phyloP scores from a whole-genome alignment of 2,329 filamentous ascomycete species.

The Cercospora canescens region DNA sequence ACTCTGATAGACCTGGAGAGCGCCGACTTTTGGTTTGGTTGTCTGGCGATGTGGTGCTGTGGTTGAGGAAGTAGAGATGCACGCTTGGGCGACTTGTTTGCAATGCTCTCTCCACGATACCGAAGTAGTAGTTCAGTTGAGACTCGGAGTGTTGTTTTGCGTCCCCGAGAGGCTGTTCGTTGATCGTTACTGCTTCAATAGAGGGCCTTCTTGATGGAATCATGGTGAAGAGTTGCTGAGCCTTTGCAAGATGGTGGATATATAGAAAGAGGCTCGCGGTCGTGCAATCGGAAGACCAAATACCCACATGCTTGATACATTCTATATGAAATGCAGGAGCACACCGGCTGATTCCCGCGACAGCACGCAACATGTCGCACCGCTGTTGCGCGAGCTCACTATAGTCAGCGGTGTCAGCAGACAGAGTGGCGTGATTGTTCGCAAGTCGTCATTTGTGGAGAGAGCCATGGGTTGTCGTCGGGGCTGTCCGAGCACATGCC shows the following conservation, averaged over 20 bases:
- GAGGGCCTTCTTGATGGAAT: constrained; percentile 5
- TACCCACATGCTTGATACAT: not conserved
- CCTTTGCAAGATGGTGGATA: not conserved
- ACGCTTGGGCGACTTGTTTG: constrained; percentile 15
- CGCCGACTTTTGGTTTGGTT: not conserved
- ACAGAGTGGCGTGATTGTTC: constrained; percentile 6
- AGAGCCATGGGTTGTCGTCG: not conserved
- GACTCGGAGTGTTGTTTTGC: not conserved
- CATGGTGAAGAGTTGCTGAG: constrained; percentile 4
- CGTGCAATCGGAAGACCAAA: constrained; percentile 3
- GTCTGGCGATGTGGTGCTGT: not conserved
- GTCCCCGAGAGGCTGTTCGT: not conserved
- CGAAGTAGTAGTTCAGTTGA: constrained; percentile 14
- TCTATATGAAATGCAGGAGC: constrained; percentile 13
- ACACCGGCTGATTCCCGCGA: not conserved
- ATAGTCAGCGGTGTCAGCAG: constrained; percentile 4
- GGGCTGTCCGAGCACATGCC: not conserved
- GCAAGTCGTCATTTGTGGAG: constrained; percentile 4
- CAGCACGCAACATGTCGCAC: constrained; percentile 1
- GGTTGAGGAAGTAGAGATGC: constrained; percentile 14
- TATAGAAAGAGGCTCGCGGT: constrained; percentile 3
- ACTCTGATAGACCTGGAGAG: constrained; percentile 2
- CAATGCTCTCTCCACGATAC: constrained; percentile 10
- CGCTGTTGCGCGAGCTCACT: not conserved
- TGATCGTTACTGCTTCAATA: not conserved